phyloP scores from a whole-genome alignment of 163 green algal species.

The Smithsoniella earleae region DNA sequence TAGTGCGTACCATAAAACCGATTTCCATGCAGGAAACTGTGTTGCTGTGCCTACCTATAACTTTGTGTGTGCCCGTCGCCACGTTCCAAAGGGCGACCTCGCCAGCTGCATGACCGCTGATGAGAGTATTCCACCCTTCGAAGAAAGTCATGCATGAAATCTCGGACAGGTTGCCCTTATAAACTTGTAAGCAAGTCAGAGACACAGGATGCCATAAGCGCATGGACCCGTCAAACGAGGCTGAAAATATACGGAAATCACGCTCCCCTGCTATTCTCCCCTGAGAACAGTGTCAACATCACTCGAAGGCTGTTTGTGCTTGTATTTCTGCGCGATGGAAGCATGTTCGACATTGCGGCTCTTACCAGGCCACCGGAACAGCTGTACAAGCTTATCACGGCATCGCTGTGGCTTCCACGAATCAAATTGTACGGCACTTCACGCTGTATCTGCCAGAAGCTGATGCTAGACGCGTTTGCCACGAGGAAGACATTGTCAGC shows the following conservation, averaged over 20 bases:
- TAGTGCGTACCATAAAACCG: too few relatives aligned
- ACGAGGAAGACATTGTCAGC: conserved; percentile 36
- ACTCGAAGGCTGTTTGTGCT: conserved; percentile 12
- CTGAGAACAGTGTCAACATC: neutral
- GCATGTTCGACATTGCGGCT: neutral
- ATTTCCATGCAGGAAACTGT: conserved; percentile 46
- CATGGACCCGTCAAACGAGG: conserved; percentile 49
- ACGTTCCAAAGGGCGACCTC: conserved; percentile 56
- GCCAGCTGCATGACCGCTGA: conserved; percentile 56
- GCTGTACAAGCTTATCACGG: conserved; percentile 47
- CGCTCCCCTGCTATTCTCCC: conserved; percentile 28
- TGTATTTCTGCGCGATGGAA: too few relatives aligned
- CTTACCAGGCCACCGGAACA: conserved; percentile 45
- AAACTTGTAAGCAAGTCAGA: conserved; percentile 49
- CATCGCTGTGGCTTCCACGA: conserved; percentile 45
- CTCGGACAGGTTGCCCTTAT: conserved; percentile 36
- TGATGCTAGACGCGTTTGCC: conserved; percentile 27
- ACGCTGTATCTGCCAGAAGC: conserved; percentile 40
- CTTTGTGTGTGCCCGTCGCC: conserved; percentile 41
- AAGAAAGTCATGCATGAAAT: conserved; percentile 49
- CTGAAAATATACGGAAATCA: conserved; percentile 51
- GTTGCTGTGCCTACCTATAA: conserved; percentile 47
- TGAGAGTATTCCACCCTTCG: conserved; percentile 43
- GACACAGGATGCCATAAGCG: conserved; percentile 58
- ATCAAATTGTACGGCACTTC: conserved; percentile 55